Percentiles rank a stretch among this genome's conserved stretches.
Evolutionary conservation across 345 rosid genomes (phyloP).

Genomic region (Ailanthus altissimus): DNA sequence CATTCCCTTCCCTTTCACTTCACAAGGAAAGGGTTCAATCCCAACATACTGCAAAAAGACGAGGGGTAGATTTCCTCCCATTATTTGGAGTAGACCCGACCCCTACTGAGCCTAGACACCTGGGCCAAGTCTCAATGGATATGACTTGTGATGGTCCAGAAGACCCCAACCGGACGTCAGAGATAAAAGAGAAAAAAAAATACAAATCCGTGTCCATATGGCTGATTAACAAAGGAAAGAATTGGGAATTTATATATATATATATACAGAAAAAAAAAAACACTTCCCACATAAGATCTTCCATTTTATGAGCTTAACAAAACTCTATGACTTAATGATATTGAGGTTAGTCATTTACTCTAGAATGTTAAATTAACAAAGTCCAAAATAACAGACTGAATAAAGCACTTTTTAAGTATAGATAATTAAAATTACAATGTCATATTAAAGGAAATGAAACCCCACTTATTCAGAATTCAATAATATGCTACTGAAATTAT

Average conservation of each 20-base stretch:
- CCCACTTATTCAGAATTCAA: slow-evolving; percentile 1
- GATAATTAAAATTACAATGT: background rate
- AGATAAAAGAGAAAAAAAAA: background rate
- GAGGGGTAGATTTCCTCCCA: too few species aligned
- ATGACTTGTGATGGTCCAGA: too few species aligned
- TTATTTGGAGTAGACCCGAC: too few species aligned
- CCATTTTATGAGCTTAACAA: background rate
- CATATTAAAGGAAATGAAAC: background rate
- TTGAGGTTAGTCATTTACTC: background rate
- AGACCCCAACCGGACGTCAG: too few species aligned
- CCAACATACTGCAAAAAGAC: too few species aligned
- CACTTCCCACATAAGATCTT: background rate
- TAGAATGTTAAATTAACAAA: background rate
- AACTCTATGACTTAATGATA: background rate
- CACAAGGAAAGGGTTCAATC: too few species aligned
- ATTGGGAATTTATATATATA: too few species aligned
- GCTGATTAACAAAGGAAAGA: background rate
- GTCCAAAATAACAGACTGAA: background rate
- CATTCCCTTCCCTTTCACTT: too few species aligned
- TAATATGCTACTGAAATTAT: background rate
- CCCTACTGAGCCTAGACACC: too few species aligned
- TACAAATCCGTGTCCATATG: background rate
- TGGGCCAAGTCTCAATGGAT: too few species aligned
- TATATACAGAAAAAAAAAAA: background rate
- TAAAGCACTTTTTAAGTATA: background rate